Base-by-base conservation (phyloP, 2,329 filamentous ascomycete genomes). In the Xenosphaeropsis pyriputrescens region DNA sequence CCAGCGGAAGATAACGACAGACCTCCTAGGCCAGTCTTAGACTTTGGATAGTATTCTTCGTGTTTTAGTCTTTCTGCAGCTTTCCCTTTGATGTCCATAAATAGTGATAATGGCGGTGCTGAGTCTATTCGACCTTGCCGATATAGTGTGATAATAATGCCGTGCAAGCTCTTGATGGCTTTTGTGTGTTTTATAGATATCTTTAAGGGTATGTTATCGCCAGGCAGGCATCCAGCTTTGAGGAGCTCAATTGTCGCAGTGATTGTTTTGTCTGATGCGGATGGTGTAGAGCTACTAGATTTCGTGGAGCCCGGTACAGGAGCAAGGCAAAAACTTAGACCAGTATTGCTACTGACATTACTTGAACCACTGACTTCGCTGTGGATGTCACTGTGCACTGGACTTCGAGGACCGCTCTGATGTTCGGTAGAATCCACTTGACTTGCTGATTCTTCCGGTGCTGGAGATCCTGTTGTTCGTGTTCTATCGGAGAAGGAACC, bases 111-210 rank as follows among this genome's bases (percentile, higher is more conserved):
- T 5, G 68, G 63, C 4, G 75, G 75, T 6, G 72, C 63, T 50
- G 86, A 82, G 54, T 98, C 89, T 34, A 96, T 89, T 42, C 85
- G 77, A 17, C 86, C 86, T 57, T 93, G 84, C 33, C 91, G 76
- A 55, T 93, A 95, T 7, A 98, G 64, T 2, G 91, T 96, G 34
- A 94, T 75, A 43, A 96, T 91, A 35, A 96, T 81, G 6, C 91
- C 89, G 48, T 89, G 83, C 60, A 94, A 70, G 54, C 86, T 96
- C 61, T 89, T 85, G 51, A 96, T 75, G 41, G 78, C 72, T 57
- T 93, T 93, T 42, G 81, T 89, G 55, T 96, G 91, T 45, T 85
- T 80, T 42, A 98, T 78, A 1, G 72, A 76, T 37, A 96, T 78
- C 49, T 75, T 80, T 38, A 96, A 70, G 0, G 84, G 77, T 32